Percentiles rank a stretch among this genome's conserved stretches.
Conservation (phyloP, 352 stramenopile genomes). For the Blastocystis sp. region DNA sequence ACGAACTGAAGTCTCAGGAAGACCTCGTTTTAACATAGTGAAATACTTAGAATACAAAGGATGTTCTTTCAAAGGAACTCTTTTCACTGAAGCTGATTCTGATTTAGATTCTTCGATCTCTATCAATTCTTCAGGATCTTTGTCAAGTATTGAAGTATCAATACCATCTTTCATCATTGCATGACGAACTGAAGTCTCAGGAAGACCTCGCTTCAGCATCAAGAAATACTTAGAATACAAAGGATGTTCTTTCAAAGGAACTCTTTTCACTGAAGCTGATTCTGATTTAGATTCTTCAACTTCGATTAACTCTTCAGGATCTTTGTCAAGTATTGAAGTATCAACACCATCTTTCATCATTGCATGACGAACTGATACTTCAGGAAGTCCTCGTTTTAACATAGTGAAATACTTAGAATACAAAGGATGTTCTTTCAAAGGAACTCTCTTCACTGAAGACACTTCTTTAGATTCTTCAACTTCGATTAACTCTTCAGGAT, state of each 20-base stretch:
- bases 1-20: not conserved
- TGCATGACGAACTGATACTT: not conserved
- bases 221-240: constrained; percentile 51
- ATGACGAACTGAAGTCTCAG: constrained; percentile 29
- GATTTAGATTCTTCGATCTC: constrained; percentile 3
- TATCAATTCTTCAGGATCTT: not conserved
- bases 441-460: not conserved
- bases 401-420: constrained; percentile 59
- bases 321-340: not conserved
- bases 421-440: constrained; percentile 29
- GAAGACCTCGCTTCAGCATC: constrained; percentile 19
- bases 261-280: not conserved
- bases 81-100: not conserved
- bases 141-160: constrained; percentile 10
- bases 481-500: constrained; percentile 22
- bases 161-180: constrained; percentile 19
- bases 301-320: constrained; percentile 35
- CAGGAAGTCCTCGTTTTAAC: constrained; percentile 22
- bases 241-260: constrained; percentile 24
- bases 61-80: constrained; percentile 32
- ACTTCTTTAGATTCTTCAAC: not conserved
- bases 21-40: constrained; percentile 24
- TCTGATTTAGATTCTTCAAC: not conserved
- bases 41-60: constrained; percentile 57
- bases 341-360: constrained; percentile 33